These are phyloP conservation scores for Nectriaceae sp. DNA, from an alignment of 2,329 filamentous ascomycete genomes.

Conservation along the genomic window DNA sequence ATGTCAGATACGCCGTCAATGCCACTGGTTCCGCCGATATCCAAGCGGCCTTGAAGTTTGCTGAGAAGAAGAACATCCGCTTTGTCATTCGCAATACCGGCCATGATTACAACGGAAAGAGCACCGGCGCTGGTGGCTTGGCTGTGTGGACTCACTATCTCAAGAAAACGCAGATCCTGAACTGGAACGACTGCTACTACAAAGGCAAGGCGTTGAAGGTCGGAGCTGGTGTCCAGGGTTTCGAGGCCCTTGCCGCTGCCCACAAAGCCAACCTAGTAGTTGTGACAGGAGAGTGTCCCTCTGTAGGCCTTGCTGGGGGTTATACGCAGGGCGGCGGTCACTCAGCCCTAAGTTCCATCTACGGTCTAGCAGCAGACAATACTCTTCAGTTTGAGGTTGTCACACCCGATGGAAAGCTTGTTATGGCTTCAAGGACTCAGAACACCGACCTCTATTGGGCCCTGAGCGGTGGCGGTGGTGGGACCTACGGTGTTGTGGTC, in stretches of 20 bases:
- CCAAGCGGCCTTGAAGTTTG: conserved; percentile 37
- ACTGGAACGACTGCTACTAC: conserved; percentile 46
- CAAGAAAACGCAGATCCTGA: conserved; percentile 43
- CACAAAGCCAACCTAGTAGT: conserved; percentile 44
- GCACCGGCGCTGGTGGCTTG: conserved; percentile 42
- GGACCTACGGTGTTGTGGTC: conserved; percentile 59
- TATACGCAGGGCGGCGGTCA: conserved; percentile 60
- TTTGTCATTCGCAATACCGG: conserved; percentile 37
- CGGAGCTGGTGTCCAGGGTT: conserved; percentile 54
- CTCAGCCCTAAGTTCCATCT: conserved; percentile 49
- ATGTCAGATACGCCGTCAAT: conserved; percentile 41
- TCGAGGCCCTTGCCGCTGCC: conserved; percentile 47
- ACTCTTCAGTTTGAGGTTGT: conserved; percentile 57
- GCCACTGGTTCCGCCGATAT: conserved; percentile 34
- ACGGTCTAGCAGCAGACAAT: conserved; percentile 62
- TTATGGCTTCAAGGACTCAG: conserved; percentile 46
- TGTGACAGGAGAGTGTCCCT: conserved; percentile 55
- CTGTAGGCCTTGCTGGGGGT: conserved; percentile 60
- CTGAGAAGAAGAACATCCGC: conserved; percentile 38
- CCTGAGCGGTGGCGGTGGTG: conserved; percentile 58
- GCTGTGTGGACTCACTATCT: conserved; percentile 42
- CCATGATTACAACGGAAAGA: conserved; percentile 36
- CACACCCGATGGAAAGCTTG: conserved; percentile 46
- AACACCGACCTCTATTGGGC: conserved; percentile 66
- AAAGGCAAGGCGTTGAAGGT: conserved; percentile 53